Evolutionary conservation across 805 yeast genomes (phyloP).

Genomic region (Pichia rugopelliculosa): DNA sequence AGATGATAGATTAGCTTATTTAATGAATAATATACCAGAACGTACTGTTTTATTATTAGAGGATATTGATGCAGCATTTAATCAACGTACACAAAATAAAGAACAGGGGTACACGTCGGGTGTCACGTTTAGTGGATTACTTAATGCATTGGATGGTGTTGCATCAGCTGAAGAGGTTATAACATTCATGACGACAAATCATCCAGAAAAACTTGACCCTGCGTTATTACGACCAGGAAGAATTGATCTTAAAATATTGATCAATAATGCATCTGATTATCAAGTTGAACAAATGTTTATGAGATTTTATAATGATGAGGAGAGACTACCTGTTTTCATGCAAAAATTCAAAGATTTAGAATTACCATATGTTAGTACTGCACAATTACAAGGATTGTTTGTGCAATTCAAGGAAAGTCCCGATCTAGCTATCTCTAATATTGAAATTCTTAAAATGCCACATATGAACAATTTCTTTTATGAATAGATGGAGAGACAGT

Average conservation of each 20-base stretch:
- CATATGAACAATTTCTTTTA: slow-evolving; percentile 28
- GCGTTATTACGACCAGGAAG: slow-evolving; percentile 94
- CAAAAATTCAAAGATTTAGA: slow-evolving; percentile 39
- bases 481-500: slow-evolving; percentile 15
- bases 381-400: slow-evolving; percentile 91
- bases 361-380: slow-evolving; percentile 66
- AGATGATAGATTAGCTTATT: slow-evolving; percentile 87
- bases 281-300: slow-evolving; percentile 81
- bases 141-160: slow-evolving; percentile 94
- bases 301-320: slow-evolving; percentile 71
- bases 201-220: slow-evolving; percentile 88
- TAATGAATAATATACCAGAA: slow-evolving; percentile 94
- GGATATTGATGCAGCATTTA: slow-evolving; percentile 95
- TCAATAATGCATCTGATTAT: slow-evolving; percentile 79
- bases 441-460: slow-evolving; percentile 37
- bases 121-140: slow-evolving; percentile 89
- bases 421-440: slow-evolving; percentile 61
- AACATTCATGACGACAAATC: slow-evolving; percentile 98
- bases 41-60: slow-evolving; percentile 79
- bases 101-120: slow-evolving; percentile 80
- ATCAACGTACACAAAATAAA: slow-evolving; percentile 62
- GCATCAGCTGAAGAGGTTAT: slow-evolving; percentile 95
- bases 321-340: slow-evolving; percentile 46
- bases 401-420: slow-evolving; percentile 87
- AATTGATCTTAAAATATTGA: slow-evolving; percentile 73